Base-by-base conservation (phyloP, 768 basidiomycete genomes). In the Trametes sanguinea region DNA sequence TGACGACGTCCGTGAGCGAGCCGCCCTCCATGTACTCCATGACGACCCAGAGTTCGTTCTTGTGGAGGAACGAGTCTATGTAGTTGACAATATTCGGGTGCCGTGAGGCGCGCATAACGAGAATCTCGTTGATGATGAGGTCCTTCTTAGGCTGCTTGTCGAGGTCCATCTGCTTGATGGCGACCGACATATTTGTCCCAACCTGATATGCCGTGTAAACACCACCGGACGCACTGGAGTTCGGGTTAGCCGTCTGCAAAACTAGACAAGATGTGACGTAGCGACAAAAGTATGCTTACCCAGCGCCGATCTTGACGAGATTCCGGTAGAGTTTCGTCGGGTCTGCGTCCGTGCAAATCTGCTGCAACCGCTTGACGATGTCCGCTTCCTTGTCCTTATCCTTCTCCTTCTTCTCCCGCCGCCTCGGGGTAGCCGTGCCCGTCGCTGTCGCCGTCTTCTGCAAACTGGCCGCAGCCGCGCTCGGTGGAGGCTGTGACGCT, bases 11-110 rank as follows among this genome's bases (percentile, higher is more conserved):
- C 4, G 96, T 99, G 46, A 98, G 78, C 33, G 86, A 89, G 37
- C 94, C 92, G 43, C 95, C 95, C 76, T 98, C 95, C 96, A 98
- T 98, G 76, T 95, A 98, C 78, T 98, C 97, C 97, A 99, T 98
- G 59, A 98, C 94, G 42, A 99, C 95, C 97, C 97, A 98, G 3
- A 99, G 81, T 71, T 98, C 97, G 74, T 96, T 97, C 82, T 93
- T 95, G 81, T 96, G 86, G 44, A 98, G 76, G 84, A 98, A 99
- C 2, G 95, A 96, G 73, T 99, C 97, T 71, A 98, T 98, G 77
- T 94, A 99, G 74, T 99, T 98, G 79, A 99, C 96, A 68, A 98
- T 98, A 73, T 99, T 99, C n/a, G 95, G 94, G 74, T 98, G 95
- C 39, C 92, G 84, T 16, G 92, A 92, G 27, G 94, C 88, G 27